Base-by-base conservation (phyloP, 805 yeast species). In the Tetrapisispora phaffii region DNA sequence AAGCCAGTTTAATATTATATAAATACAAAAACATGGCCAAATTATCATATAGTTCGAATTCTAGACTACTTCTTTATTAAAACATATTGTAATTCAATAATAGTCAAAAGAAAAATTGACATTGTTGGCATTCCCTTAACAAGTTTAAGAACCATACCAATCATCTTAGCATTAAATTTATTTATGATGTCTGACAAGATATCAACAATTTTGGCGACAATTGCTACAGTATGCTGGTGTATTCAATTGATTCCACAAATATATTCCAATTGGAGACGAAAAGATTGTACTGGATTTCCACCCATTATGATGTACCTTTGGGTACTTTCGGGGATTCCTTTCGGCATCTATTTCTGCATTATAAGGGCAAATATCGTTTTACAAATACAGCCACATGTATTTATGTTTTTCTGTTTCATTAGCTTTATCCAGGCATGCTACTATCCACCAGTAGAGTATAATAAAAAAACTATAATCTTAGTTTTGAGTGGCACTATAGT, bases 191-290 rank as follows among this genome's bases (percentile, higher is more conserved):
- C 39, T 17, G 39, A 35, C 5, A 35, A 20, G 23, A 49, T 47
- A 12, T 75, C 85, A 16, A 85, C 83, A 42, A 87, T 82, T 8
- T 70, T 87, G 44, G 96, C 87, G 1, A 88, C 96, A 15, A 70
- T 85, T 1, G 97, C 96, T 6, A 89, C 97, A 0, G 79, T 89
- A 2, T 74, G 85, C 47, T 90, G 97, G 97, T 89, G 97, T 62
- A 68, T 89, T 50, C 97, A 90, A 66, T 68, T 89, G 50, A 71
- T 87, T 1, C 97, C 97, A 2, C 97, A 85, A 57, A 80, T 88
- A 38, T 70, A 79, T 47, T 71, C 78, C 58, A 89, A 90, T 59
- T 87, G 75, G 66, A 70, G 72, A 47, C 74, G 75, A 8, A 87
- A 89, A 55, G 78, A 86, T 57, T 84, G 95, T 48, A 82, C 80